These are phyloP conservation scores for Pleurotus pulmonarius DNA, from an alignment of 768 basidiomycete genomes.

Conservation along the genomic window DNA sequence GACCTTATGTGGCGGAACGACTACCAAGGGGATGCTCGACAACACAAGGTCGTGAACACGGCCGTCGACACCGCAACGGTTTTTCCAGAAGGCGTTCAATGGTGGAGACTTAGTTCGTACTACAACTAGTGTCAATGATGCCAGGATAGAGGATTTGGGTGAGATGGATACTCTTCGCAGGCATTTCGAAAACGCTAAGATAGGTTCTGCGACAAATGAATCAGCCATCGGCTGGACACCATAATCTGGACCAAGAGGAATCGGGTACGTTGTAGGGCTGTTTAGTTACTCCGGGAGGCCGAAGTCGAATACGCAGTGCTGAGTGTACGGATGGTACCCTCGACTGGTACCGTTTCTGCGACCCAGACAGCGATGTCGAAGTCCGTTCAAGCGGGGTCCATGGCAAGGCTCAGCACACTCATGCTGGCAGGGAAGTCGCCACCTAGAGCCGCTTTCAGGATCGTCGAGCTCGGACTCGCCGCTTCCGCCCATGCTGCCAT, in stretches of 20 bases:
- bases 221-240: slow-evolving; percentile 17
- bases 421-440: slow-evolving; percentile 11
- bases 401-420: slow-evolving; percentile 22
- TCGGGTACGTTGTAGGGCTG: slow-evolving; percentile 38
- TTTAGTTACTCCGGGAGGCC: slow-evolving; percentile 33
- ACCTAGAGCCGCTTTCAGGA: slow-evolving; percentile 21
- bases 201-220: too few relatives aligned
- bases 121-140: too few relatives aligned
- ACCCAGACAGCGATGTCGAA: slow-evolving; percentile 29
- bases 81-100: too few relatives aligned
- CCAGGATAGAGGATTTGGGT: too few relatives aligned
- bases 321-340: slow-evolving; percentile 58
- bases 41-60: too few relatives aligned
- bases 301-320: slow-evolving; percentile 30
- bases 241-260: slow-evolving; percentile 34
- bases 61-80: too few relatives aligned
- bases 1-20: too few relatives aligned
- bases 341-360: slow-evolving; percentile 29
- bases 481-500: slow-evolving; percentile 13
- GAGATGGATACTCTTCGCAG: too few relatives aligned
- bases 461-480: slow-evolving; percentile 13
- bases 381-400: slow-evolving; percentile 20
- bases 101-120: too few relatives aligned
- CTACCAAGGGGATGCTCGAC: too few relatives aligned
- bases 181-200: too few relatives aligned